Base-by-base conservation (phyloP, 805 yeast genomes). In the Wickerhamiella occidentalis region DNA sequence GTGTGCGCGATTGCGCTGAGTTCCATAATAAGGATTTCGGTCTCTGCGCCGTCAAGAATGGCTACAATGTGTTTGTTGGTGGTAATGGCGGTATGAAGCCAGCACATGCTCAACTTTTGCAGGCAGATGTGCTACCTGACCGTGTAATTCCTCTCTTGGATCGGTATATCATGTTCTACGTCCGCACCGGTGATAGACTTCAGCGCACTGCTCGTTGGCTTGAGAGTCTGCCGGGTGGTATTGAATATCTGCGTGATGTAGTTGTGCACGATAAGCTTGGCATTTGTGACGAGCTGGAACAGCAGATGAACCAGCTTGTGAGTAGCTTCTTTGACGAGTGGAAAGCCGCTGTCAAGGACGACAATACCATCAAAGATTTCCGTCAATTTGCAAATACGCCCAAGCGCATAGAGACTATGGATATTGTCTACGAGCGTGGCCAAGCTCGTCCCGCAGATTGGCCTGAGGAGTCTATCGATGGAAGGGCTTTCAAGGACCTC, bases 11-110 rank as follows among this genome's bases (percentile, higher is more conserved):
- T 45, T 66, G 70, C 54, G 69, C 68, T 9, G 69, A 66, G 51
- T 64, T 65, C 49, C 68, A 66, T 51, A 62, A 64, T 12, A 66
- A 66, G 50, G 70, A 66, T 50, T 66, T 66, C 52, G 70, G 70
- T 9, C 56, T 66, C 0, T 64, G 68, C 54, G 66, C 69, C 12
- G 68, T 64, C 13, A 64, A 62, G 46, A 63, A 61, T 48, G 70
- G 70, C 1, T 66, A 56, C 52, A 65, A 63, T 49, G 66, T 66
- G 18, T 66, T 52, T 49, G 69, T 65, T 35, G 70, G 70, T 13
- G 70, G 69, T 23, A 66, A 66, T 50, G 70, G 70, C 41, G 70
- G 69, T 51, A 65, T 66, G 69, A 65, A 63, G 40, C 70, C 70
- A 2, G 69, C 70, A 2, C 69, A 65, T 55, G 69, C 68, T 0